Conservation (phyloP, 345 rosid species). For the Boechera retrofracta region DNA sequence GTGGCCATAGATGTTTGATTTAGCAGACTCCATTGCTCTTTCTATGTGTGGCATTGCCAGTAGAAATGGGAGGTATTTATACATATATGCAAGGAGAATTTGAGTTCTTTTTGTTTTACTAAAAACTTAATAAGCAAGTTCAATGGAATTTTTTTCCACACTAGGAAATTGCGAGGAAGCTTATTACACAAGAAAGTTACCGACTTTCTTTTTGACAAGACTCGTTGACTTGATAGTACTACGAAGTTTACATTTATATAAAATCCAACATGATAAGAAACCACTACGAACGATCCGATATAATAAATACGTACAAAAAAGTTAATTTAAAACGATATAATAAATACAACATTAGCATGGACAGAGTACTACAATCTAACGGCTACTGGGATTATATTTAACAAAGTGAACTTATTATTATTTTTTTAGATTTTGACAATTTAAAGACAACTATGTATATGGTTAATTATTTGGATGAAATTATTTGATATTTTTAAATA, state of each 20-base stretch:
- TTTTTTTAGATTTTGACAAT: not conserved
- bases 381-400: not conserved
- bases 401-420: not conserved
- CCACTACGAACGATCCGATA: not conserved
- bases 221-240: not conserved
- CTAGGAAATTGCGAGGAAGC: constrained; percentile 29
- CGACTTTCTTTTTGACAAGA: not conserved
- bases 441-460: not conserved
- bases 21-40: constrained; percentile 39
- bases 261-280: not conserved
- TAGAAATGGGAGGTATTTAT: not conserved
- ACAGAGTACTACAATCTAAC: not conserved
- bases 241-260: constrained; percentile 8
- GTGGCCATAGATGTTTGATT: constrained; percentile 11
- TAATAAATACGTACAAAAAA: not conserved
- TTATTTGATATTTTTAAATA: not conserved
- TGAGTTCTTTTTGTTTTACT: not conserved
- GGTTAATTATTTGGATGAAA: not conserved
- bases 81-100: not conserved
- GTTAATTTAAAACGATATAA: not conserved
- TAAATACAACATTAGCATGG: not conserved
- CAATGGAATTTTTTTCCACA: not conserved
- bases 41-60: constrained; percentile 1
- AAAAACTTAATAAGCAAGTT: not conserved
- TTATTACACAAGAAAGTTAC: not conserved